Conservation (phyloP, 345 rosid genomes). For the Citrus hindsii region DNA sequence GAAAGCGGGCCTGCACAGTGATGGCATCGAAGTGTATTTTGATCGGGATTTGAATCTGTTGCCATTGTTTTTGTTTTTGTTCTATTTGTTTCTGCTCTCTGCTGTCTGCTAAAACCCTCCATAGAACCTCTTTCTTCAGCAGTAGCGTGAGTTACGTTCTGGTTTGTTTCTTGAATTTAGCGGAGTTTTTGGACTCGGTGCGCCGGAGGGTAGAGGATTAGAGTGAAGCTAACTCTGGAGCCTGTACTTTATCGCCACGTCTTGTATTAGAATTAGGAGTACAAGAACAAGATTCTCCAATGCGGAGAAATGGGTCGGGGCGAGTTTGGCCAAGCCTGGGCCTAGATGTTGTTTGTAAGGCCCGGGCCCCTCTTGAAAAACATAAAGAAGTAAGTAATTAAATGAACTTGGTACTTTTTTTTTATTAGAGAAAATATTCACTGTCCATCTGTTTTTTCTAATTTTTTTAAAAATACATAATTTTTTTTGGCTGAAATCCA, state of each 20-base stretch:
- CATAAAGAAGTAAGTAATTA: too few relatives aligned
- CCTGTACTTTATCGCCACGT: neutral
- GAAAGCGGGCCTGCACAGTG: constrained; percentile 95
- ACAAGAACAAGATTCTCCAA: neutral
- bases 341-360: too few relatives aligned
- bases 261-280: neutral
- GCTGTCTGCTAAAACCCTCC: constrained; percentile 14
- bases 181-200: neutral
- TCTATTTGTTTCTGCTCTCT: neutral
- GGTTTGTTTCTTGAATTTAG: neutral
- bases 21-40: constrained; percentile 46
- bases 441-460: fast-evolving
- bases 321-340: too few relatives aligned
- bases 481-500: too few relatives aligned
- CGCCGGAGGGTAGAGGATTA: neutral
- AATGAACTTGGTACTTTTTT: too few relatives aligned
- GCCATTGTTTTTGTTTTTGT: constrained; percentile 28
- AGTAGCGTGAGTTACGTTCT: too few relatives aligned
- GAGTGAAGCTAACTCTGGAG: neutral
- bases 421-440: too few relatives aligned
- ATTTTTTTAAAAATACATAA: too few relatives aligned
- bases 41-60: constrained; percentile 28
- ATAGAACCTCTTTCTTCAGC: neutral
- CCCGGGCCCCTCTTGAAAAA: too few relatives aligned
- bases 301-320: too few relatives aligned